phyloP scores from a whole-genome alignment of 2,329 filamentous ascomycete species.

The Ophiostoma novo-ulmi region DNA sequence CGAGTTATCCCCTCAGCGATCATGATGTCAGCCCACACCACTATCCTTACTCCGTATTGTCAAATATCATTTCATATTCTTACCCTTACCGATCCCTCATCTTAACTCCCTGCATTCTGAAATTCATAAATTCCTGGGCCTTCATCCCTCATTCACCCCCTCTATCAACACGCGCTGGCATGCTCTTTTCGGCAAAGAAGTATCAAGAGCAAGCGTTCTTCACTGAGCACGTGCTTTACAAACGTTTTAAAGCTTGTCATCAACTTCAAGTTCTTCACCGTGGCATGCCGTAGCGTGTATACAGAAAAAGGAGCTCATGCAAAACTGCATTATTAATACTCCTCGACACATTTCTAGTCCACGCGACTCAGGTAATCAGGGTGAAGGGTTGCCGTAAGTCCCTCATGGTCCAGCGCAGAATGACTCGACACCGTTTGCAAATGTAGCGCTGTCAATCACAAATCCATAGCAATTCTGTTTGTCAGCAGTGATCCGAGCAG shows the following conservation, averaged over 20 bases:
- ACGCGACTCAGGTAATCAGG: background rate
- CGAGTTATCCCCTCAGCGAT: too few species aligned
- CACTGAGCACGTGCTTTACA: background rate
- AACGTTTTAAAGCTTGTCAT: background rate
- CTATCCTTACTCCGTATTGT: background rate
- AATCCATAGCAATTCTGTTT: conserved; percentile 12
- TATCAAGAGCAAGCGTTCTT: background rate
- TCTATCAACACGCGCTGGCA: background rate
- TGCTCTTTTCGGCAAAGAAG: background rate
- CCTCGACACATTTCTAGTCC: background rate
- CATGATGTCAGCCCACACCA: too few species aligned
- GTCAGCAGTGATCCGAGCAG: background rate
- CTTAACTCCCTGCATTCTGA: background rate
- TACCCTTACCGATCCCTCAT: background rate
- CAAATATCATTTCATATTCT: background rate
- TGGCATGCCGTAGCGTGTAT: background rate
- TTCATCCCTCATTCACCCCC: background rate
- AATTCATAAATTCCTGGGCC: background rate
- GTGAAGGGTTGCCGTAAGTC: background rate
- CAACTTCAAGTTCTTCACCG: background rate
- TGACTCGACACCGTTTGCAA: background rate
- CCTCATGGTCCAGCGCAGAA: background rate
- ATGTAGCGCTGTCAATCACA: background rate
- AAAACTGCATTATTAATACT: background rate
- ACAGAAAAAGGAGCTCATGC: background rate